Evolutionary conservation across 768 basidiomycete genomes (phyloP), one percentile per base, ranked within the genome.

Genomic region (Boletus speciosus): DNA sequence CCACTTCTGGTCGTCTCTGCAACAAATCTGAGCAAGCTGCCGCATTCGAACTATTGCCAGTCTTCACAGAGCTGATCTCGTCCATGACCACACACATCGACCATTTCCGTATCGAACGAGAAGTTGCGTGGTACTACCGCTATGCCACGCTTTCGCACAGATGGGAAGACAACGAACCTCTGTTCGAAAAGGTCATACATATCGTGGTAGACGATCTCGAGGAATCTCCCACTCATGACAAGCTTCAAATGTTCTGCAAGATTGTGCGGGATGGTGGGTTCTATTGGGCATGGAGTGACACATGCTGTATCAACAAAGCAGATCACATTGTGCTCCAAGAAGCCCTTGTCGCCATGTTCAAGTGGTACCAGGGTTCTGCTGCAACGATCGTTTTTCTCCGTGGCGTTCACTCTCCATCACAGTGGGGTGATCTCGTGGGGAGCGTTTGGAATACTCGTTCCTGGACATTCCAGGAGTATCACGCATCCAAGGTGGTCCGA

Each of bases 221-320:
- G 14, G 10, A 42, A 7, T 48, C 32, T 21, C 19, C 39, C 14
- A 55, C 56, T 6, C 41, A 35, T 11, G 10, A 48, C 35, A 53
- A 56, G n/a, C 51, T 56, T 2, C 35, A 47, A 21, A 52, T 35
- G 45, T 56, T 56, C 12, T 56, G 50, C 41, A 44, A 55, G 8
- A 36, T 58, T 4, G 50, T 34, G 1, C 46, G 27, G 11, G 47
- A 40, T 3, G 27, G 37, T 3, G 55, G 55, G 2, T 32, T 47
- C 4, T 11, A 54, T 25, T 57, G 49, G 49, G 54, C 54, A n/a
- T 51, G 57, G 49, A 47, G 54, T 3, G 57, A 58, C 14, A 56
- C 50, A 0, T 52, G 46, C 14, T 58, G 55, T 16, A 51, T 58
- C 31, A 44, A 56, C 15, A 43, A 45, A 7, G 6, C 1, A 11